Evolutionary conservation across 2,329 filamentous ascomycete genomes (phyloP), one percentile per base, ranked within the genome.

Genomic region (Pseudopyricularia javanii): DNA sequence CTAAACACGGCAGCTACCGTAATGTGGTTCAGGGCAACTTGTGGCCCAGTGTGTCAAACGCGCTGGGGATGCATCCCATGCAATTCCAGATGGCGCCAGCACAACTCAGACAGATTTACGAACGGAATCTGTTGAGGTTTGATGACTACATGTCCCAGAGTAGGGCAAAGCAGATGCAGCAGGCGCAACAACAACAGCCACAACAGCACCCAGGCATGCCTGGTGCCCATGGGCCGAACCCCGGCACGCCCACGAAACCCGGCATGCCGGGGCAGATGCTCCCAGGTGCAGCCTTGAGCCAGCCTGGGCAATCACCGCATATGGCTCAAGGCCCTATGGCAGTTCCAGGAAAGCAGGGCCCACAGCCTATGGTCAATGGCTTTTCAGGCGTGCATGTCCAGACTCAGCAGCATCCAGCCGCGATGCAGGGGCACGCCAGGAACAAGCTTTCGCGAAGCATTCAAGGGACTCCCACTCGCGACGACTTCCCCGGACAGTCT

Each of bases 1-100:
- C 84, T 59, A 91, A 86, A 60, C 75, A 79, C 58, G 88, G 87
- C 24, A 90, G 90, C 5, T 93, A 85, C 53, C 86, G 85, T 59
- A 80, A 77, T 55, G 81, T 94, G 3, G 84, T 81, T 0, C 76
- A 78, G 24, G 73, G 74, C 24, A 87, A 88, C 57, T 74, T 76
- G 54, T 97, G 93, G 93, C 73, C 75, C 1, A 77, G 82, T 50
- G 74, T 96, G 53, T 83, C 88, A 1, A 78, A 81, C 54, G 70
- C 76, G 30, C 65, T 90, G 49, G 76, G 78, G 4, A 80, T 88
- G 49, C 74, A 74, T 8, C 77, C 77, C 0, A 74, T 76, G 51
- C 84, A 88, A 57, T 70, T 79, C 53, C 85, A 83, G 1, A 78
- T 74, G 9, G 88, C 87, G 0, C 75, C 81, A 2, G 76, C 79